These are phyloP conservation scores for Trichoderma oligosporum DNA, from an alignment of 2,329 filamentous ascomycete genomes.

Conservation along the genomic window DNA sequence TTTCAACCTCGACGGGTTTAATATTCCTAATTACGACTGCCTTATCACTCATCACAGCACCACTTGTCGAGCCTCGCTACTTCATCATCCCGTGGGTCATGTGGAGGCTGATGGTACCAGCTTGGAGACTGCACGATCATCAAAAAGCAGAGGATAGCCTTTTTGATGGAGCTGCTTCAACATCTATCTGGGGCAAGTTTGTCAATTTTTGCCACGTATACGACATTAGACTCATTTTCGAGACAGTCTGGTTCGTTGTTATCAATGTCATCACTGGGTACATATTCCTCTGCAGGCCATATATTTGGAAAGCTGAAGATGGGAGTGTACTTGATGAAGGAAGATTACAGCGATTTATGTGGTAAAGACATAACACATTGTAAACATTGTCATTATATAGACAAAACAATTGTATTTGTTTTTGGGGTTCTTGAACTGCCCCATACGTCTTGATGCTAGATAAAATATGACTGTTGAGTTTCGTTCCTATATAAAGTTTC, in stretches of 20 bases:
- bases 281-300: constrained; percentile 66
- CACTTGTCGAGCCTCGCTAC: constrained; percentile 91
- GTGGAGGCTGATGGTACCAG: constrained; percentile 77
- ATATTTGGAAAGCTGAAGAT: constrained; percentile 58
- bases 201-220: constrained; percentile 24
- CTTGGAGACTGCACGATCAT: constrained; percentile 35
- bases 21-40: constrained; percentile 65
- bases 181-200: neutral
- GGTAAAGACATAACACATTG: constrained; percentile 44
- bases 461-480: neutral
- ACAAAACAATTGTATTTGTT: constrained; percentile 8
- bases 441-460: constrained; percentile 4
- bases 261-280: constrained; percentile 67
- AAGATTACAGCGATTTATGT: constrained; percentile 74
- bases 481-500: neutral
- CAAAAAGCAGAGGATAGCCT: neutral
- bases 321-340: constrained; percentile 53
- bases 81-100: constrained; percentile 95
- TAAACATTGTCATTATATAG: neutral
- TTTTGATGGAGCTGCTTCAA: neutral
- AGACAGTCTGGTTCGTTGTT: constrained; percentile 65
- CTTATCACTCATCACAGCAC: constrained; percentile 79
- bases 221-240: constrained; percentile 51
- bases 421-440: neutral
- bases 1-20: constrained; percentile 49